Percentiles rank a stretch among this genome's conserved stretches.
These are phyloP conservation scores for Geotrichum candidum DNA, from an alignment of 1,139 yeast genomes.

Conservation along the genomic window DNA sequence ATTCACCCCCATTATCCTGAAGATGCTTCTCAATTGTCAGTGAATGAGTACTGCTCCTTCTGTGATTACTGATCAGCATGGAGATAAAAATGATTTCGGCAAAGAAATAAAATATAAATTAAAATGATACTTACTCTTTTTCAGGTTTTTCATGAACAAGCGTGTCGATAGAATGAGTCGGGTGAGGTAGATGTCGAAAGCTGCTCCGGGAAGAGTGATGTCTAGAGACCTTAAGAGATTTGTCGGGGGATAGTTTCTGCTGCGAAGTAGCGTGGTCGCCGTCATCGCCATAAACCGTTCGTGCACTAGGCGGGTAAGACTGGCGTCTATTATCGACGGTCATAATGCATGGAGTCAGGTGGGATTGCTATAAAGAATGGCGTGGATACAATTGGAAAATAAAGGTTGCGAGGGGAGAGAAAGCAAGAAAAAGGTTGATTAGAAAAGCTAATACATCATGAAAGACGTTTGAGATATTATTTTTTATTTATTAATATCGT, in stretches of 20 bases:
- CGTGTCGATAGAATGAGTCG: neutral
- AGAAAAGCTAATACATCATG: neutral
- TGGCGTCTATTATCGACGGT: slow-evolving; percentile 6
- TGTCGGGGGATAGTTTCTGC: neutral
- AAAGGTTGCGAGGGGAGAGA: neutral
- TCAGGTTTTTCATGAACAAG: neutral
- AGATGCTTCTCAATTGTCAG: neutral
- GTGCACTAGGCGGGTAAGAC: slow-evolving; percentile 5
- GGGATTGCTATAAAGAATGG: neutral
- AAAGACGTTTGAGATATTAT: neutral
- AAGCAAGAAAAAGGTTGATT: neutral
- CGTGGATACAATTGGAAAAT: neutral
- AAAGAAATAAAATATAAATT: neutral
- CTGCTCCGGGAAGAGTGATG: neutral
- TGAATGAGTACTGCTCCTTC: neutral
- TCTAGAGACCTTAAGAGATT: neutral
- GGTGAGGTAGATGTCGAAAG: neutral
- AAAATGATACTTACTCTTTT: neutral
- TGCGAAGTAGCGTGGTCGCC: neutral
- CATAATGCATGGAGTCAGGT: neutral
- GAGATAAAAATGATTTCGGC: neutral
- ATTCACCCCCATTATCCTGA: neutral
- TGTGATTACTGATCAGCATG: neutral
- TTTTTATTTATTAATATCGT: too few relatives aligned
- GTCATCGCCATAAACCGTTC: neutral